These are phyloP conservation scores for Metarhizium album DNA, from an alignment of 2,329 filamentous ascomycete genomes.

Conservation along the genomic window DNA sequence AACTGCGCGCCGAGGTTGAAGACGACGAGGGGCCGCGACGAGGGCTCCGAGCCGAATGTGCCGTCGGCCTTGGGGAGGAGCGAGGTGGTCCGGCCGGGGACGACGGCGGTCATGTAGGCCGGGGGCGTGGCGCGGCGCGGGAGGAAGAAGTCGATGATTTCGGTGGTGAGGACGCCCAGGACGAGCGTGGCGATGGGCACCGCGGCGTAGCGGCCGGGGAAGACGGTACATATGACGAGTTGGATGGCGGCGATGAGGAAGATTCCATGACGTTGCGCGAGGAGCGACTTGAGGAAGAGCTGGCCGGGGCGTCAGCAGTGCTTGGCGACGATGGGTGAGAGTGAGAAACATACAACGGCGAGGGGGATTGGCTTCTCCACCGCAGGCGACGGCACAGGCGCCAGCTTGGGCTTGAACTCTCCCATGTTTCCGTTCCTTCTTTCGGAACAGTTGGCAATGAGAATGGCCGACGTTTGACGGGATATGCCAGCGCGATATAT, in stretches of 20 bases:
- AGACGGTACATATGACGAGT: slow-evolving; percentile 18
- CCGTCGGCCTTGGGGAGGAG: slow-evolving; percentile 20
- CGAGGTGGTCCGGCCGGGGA: slow-evolving; percentile 24
- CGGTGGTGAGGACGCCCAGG: slow-evolving; percentile 20
- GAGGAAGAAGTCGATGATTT: slow-evolving; percentile 15
- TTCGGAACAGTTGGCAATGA: too few relatives aligned
- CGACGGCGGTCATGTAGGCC: slow-evolving; percentile 12
- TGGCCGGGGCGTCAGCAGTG: neutral
- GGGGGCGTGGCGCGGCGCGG: slow-evolving; percentile 3
- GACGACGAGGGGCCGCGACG: slow-evolving; percentile 24
- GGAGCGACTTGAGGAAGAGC: slow-evolving; percentile 18
- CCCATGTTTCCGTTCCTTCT: neutral
- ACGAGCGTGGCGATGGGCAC: slow-evolving; percentile 21
- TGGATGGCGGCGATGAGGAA: slow-evolving; percentile 25
- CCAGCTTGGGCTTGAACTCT: slow-evolving; percentile 16
- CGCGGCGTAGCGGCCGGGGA: slow-evolving; percentile 25
- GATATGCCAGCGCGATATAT: too few relatives aligned
- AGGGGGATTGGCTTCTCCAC: slow-evolving; percentile 7
- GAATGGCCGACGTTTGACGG: too few relatives aligned
- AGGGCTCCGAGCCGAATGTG: slow-evolving; percentile 17
- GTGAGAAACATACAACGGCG: slow-evolving; percentile 12
- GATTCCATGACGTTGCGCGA: slow-evolving; percentile 22
- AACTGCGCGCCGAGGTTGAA: slow-evolving; percentile 34
- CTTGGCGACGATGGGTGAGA: neutral
- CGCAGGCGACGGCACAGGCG: slow-evolving; percentile 4